phyloP scores from a whole-genome alignment of 2,329 filamentous ascomycete species.

The Exophiala oligosperma region DNA sequence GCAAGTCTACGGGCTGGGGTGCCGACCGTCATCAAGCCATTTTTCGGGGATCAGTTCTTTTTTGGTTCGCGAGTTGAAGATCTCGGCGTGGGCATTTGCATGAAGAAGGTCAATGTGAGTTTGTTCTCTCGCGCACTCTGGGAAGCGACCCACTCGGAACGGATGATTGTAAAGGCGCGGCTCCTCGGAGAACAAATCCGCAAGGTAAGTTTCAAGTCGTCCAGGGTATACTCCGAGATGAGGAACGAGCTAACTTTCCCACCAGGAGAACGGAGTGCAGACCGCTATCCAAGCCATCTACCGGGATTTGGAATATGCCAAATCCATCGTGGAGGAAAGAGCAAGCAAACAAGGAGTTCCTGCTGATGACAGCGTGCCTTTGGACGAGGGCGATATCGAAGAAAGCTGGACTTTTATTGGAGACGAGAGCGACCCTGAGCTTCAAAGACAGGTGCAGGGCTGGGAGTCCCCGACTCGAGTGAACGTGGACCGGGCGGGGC shows the following conservation, averaged over 20 bases:
- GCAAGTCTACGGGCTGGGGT: slow-evolving; percentile 87
- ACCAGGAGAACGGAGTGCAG: slow-evolving; percentile 83
- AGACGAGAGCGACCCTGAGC: slow-evolving; percentile 53
- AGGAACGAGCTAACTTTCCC: slow-evolving; percentile 28
- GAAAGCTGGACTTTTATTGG: slow-evolving; percentile 93
- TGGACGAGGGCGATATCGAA: slow-evolving; percentile 58
- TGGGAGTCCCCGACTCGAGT: slow-evolving; percentile 19
- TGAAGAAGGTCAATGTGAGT: slow-evolving; percentile 86
- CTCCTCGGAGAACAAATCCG: slow-evolving; percentile 84
- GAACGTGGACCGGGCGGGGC: slow-evolving; percentile 16
- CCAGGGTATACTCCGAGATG: too few relatives aligned
- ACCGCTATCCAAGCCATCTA: slow-evolving; percentile 91
- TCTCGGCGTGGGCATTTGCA: slow-evolving; percentile 83
- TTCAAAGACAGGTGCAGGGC: slow-evolving; percentile 37
- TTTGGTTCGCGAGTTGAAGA: slow-evolving; percentile 89
- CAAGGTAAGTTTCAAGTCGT: slow-evolving; percentile 57
- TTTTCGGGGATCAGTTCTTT: slow-evolving; percentile 98
- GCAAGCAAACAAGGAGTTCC: slow-evolving; percentile 31
- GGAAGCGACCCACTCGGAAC: slow-evolving; percentile 85
- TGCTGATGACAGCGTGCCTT: slow-evolving; percentile 33
- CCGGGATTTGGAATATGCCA: slow-evolving; percentile 90
- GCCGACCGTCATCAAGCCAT: slow-evolving; percentile 92
- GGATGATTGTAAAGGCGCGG: slow-evolving; percentile 86
- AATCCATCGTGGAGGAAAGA: slow-evolving; percentile 71
- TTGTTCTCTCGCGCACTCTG: slow-evolving; percentile 83